A percentile compares a stretch with the other conserved stretches of the same genome.
phyloP scores from a whole-genome alignment of 2,329 filamentous ascomycete species.

The Hypoxylon sp. region DNA sequence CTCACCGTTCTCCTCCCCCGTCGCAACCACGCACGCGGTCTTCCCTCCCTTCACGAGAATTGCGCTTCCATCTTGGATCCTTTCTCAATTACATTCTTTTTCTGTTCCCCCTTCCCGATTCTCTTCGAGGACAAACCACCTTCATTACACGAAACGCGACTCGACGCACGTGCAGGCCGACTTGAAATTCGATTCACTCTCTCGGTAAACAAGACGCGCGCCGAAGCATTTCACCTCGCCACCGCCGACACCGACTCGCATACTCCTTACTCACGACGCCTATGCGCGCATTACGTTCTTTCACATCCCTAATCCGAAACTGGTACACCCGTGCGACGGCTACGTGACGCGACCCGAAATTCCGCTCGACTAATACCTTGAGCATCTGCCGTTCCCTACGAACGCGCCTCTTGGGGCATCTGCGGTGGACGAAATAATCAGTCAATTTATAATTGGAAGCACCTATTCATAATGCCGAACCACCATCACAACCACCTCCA shows the following conservation, averaged over 20 bases:
- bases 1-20: constrained; percentile 31
- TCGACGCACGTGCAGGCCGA: constrained; percentile 24
- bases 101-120: constrained; percentile 30
- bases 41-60: constrained; percentile 33
- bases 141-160: constrained; percentile 32
- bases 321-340: constrained; percentile 5
- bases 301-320: constrained; percentile 11
- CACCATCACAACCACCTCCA: constrained; percentile 41
- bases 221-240: constrained; percentile 32
- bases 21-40: constrained; percentile 31
- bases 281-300: constrained; percentile 41
- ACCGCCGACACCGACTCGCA: constrained; percentile 26
- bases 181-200: constrained; percentile 31
- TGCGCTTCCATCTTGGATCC: constrained; percentile 31
- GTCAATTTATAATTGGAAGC: background rate
- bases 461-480: constrained; percentile 32
- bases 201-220: constrained; percentile 29
- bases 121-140: constrained; percentile 38
- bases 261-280: constrained; percentile 26
- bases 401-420: constrained; percentile 6
- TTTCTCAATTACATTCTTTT: constrained; percentile 41
- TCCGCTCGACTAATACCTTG: constrained; percentile 4
- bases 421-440: constrained; percentile 17
- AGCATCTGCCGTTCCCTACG: background rate
- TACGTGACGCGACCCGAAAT: background rate